A percentile compares a stretch with the other conserved stretches of the same genome.
These are phyloP conservation scores for Colletotrichum horii DNA, from an alignment of 2,329 filamentous ascomycete species.

Conservation along the genomic window DNA sequence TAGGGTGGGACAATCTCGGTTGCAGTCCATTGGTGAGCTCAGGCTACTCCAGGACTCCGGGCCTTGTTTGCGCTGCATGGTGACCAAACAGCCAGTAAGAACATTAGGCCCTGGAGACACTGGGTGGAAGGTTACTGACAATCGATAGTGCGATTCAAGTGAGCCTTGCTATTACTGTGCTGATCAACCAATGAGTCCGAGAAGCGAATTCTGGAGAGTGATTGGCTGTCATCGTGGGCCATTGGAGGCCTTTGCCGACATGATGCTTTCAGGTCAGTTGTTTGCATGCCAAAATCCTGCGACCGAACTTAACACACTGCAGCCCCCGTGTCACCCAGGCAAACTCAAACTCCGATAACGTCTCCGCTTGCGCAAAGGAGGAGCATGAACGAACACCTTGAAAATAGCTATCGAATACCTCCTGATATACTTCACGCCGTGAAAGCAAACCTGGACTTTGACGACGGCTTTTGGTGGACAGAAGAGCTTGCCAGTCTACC, in stretches of 20 bases:
- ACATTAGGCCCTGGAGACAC: neutral
- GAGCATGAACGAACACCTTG: constrained; percentile 57
- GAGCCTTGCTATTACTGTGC: constrained; percentile 55
- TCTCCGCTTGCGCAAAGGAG: constrained; percentile 55
- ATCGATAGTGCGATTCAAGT: constrained; percentile 54
- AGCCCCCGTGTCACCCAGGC: constrained; percentile 54
- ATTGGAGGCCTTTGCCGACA: constrained; percentile 50
- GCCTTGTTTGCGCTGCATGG: constrained; percentile 57
- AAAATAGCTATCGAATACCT: constrained; percentile 49
- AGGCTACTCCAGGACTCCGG: constrained; percentile 51
- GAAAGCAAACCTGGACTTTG: constrained; percentile 53
- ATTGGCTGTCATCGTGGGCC: constrained; percentile 59
- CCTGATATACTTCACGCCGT: constrained; percentile 46
- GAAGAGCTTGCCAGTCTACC: constrained; percentile 51
- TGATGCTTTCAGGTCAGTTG: constrained; percentile 53
- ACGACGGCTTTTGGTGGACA: constrained; percentile 64
- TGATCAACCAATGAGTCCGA: constrained; percentile 38
- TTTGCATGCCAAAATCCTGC: neutral
- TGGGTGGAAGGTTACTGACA: neutral
- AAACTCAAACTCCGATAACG: constrained; percentile 54
- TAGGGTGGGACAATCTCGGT: constrained; percentile 54
- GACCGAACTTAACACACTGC: neutral
- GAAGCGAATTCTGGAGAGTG: constrained; percentile 50
- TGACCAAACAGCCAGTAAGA: constrained; percentile 51
- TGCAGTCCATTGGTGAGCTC: constrained; percentile 64